Evolutionary conservation across 2,329 filamentous ascomycete genomes (phyloP).

Genomic region (Neophaeococcomyces mojaviensis): DNA sequence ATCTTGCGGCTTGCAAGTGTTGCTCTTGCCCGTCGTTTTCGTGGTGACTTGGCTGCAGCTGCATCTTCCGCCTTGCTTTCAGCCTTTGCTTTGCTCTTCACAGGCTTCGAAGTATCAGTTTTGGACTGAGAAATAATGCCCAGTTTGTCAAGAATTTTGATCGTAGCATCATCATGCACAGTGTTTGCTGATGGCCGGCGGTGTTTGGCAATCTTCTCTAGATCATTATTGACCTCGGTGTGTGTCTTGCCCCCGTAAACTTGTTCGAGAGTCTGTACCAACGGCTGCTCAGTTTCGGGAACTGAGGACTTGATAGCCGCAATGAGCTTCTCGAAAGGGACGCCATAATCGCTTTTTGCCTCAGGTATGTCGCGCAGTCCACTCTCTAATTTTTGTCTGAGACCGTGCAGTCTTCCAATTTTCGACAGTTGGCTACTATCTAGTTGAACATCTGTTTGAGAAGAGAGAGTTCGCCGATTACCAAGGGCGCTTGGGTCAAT

Average conservation of each 20-base stretch:
- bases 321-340: neutral
- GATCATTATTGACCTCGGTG: neutral
- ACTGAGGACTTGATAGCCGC: neutral
- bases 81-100: neutral
- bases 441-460: neutral
- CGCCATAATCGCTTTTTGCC: neutral
- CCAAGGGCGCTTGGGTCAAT: too few species aligned
- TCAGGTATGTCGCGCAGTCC: neutral
- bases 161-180: neutral
- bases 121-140: neutral
- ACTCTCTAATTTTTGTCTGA: neutral
- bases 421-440: neutral
- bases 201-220: neutral
- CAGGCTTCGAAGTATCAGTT: too few species aligned
- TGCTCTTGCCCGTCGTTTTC: too few species aligned
- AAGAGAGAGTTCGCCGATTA: neutral
- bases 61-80: neutral
- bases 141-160: slow-evolving; percentile 70
- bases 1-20: too few species aligned
- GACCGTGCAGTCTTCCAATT: neutral
- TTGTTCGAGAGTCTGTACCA: slow-evolving; percentile 1
- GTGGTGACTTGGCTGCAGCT: too few species aligned
- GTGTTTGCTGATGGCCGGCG: neutral
- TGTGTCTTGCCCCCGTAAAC: neutral
- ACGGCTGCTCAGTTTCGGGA: neutral